phyloP scores from a whole-genome alignment of 768 basidiomycete species.

The Leccinellum luteum region DNA sequence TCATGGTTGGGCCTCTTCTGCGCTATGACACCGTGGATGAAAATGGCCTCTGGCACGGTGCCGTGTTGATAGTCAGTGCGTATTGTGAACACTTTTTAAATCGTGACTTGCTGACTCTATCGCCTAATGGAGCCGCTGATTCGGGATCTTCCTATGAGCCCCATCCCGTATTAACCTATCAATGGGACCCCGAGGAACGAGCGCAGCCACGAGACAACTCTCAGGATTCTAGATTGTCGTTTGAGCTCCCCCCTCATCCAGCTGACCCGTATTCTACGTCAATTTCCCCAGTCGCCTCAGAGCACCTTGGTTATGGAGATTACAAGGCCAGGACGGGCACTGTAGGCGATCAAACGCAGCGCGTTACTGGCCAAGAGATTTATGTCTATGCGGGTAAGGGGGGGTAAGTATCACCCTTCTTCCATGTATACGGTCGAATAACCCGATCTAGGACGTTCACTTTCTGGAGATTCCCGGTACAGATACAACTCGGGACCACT shows the following conservation, averaged over 20 bases:
- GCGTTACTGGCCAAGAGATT: constrained; percentile 64
- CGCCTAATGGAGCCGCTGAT: constrained; percentile 56
- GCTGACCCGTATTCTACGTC: constrained; percentile 64
- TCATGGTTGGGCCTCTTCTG: constrained; percentile 90
- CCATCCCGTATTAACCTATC: constrained; percentile 62
- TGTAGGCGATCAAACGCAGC: constrained; percentile 36
- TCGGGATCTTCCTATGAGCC: constrained; percentile 77
- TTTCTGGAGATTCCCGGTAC: constrained; percentile 92
- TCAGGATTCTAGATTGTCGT: constrained; percentile 32
- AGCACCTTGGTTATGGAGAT: constrained; percentile 5
- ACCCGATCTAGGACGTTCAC: constrained; percentile 64
- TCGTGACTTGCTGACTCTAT: not conserved
- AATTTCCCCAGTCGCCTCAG: constrained; percentile 28
- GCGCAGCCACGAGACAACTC: constrained; percentile 10
- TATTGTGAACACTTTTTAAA: constrained; percentile 20
- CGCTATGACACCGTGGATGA: constrained; percentile 87
- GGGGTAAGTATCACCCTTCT: constrained; percentile 39
- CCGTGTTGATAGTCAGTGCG: constrained; percentile 84
- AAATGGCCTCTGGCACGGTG: constrained; percentile 81
- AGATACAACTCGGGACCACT: constrained; percentile 64
- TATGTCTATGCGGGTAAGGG: constrained; percentile 60
- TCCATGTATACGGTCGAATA: not conserved
- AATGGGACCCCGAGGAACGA: constrained; percentile 64
- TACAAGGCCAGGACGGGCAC: constrained; percentile 18
- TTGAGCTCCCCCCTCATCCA: constrained; percentile 69